Percentiles rank a stretch among this genome's conserved stretches.
Evolutionary conservation across 2,329 filamentous ascomycete species (phyloP).

Genomic region (Hyphodiscus sp.): DNA sequence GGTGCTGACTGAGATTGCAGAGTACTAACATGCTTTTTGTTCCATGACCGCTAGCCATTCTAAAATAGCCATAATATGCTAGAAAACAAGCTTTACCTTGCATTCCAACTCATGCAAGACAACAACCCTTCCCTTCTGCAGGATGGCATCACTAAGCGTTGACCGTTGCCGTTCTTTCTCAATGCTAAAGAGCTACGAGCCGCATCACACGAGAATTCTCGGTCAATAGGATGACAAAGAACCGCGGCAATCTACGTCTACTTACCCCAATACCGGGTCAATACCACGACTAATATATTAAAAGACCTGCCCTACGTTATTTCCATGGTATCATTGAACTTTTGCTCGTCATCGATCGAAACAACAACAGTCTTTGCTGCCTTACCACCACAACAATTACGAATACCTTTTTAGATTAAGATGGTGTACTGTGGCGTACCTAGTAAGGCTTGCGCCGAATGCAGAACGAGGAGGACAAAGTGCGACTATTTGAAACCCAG

Average conservation of each 20-base stretch:
- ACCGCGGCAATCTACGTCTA: background rate
- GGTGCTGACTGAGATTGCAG: background rate
- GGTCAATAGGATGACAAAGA: background rate
- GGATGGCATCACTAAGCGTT: background rate
- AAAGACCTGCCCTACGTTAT: background rate
- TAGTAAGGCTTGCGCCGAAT: background rate
- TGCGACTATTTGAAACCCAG: background rate
- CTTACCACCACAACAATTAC: background rate
- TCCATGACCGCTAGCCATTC: background rate
- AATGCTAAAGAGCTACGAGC: background rate
- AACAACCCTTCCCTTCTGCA: background rate
- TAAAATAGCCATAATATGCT: background rate
- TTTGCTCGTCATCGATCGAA: background rate
- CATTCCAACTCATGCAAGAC: background rate
- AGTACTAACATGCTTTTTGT: too few species aligned
- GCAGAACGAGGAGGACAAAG: background rate
- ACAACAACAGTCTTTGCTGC: background rate
- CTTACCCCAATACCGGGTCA: background rate
- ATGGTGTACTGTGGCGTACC: background rate
- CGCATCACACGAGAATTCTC: background rate
- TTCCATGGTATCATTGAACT: too few species aligned
- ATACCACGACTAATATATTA: background rate
- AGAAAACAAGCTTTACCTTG: background rate
- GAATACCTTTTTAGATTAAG: background rate
- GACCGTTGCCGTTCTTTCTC: background rate